A percentile compares a stretch with the other conserved stretches of the same genome.
phyloP scores from a whole-genome alignment of 306 rosid species.

The Comarum palustre region DNA sequence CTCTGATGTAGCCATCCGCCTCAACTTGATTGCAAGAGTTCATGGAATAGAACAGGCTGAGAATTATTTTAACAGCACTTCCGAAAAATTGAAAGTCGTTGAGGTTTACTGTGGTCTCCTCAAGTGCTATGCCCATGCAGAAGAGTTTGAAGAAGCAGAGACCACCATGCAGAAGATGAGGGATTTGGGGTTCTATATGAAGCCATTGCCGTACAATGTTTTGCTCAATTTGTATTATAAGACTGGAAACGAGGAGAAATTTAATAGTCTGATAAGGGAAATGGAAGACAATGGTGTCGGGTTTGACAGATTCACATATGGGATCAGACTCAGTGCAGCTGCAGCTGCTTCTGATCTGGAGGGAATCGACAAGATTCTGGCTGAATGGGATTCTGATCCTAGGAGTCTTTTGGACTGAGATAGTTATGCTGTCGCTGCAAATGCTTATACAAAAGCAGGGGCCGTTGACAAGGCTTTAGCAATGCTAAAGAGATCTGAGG shows the following conservation, averaged over 20 bases:
- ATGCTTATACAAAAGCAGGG: constrained; percentile 16
- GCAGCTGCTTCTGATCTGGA: constrained; percentile 18
- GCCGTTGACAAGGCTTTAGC: constrained; percentile 19
- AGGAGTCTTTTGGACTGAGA: background rate
- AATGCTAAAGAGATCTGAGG: constrained; percentile 27
- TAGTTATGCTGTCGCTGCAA: constrained; percentile 13
- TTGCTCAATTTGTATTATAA: constrained; percentile 26
- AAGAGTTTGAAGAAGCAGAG: constrained; percentile 29
- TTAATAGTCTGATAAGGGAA: constrained; percentile 20
- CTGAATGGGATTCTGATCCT: constrained; percentile 16
- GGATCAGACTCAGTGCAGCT: constrained; percentile 20
- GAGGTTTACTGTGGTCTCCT: constrained; percentile 23
- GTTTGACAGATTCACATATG: constrained; percentile 13
- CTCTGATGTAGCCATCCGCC: constrained; percentile 17
- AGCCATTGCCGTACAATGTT: constrained; percentile 1
- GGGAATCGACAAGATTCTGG: constrained; percentile 21
- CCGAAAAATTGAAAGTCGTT: constrained; percentile 6
- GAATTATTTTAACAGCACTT: constrained; percentile 29
- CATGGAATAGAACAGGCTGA: constrained; percentile 30
- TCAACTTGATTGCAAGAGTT: constrained; percentile 32
- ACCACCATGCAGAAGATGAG: constrained; percentile 26
- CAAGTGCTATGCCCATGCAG: constrained; percentile 23
- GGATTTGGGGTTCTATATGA: constrained; percentile 20
- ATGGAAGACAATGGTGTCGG: constrained; percentile 26
- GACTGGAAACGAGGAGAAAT: constrained; percentile 21